Conservation (phyloP, 139 green algal genomes). For the Micractinium conductrix region DNA sequence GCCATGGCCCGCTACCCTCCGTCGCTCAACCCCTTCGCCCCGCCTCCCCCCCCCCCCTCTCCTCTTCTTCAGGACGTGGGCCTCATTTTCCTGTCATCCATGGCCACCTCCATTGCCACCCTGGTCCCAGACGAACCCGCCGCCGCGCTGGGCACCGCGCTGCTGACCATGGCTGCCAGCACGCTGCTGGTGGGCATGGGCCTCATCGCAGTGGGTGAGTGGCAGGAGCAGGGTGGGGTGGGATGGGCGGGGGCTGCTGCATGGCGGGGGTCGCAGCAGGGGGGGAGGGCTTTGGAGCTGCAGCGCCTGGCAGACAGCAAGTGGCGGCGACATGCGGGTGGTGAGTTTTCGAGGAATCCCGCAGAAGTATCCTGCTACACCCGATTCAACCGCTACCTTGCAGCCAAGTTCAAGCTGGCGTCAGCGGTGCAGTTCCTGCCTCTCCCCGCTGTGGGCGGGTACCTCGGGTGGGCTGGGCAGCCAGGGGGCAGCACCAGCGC, state of each 20-base stretch:
- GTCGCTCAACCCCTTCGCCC: neutral
- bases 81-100: constrained; percentile 80
- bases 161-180: constrained; percentile 65
- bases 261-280: no score
- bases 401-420: constrained; percentile 64
- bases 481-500: neutral
- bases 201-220: constrained; percentile 33
- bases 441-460: constrained; percentile 76
- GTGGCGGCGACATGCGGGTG: no score
- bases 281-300: no score
- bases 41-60: neutral
- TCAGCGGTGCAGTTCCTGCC: constrained; percentile 78
- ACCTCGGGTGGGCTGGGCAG: constrained; percentile 49
- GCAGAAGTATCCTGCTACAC: no score
- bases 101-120: constrained; percentile 70
- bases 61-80: constrained; percentile 47
- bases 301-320: no score
- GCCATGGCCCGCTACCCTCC: neutral
- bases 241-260: no score
- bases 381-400: neutral
- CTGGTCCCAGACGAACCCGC: neutral
- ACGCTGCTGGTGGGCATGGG: constrained; percentile 65
- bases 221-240: neutral
- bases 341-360: no score
- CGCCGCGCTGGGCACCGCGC: constrained; percentile 62